Conservation (phyloP, 768 basidiomycete genomes). For the Sarcodon sp. region DNA sequence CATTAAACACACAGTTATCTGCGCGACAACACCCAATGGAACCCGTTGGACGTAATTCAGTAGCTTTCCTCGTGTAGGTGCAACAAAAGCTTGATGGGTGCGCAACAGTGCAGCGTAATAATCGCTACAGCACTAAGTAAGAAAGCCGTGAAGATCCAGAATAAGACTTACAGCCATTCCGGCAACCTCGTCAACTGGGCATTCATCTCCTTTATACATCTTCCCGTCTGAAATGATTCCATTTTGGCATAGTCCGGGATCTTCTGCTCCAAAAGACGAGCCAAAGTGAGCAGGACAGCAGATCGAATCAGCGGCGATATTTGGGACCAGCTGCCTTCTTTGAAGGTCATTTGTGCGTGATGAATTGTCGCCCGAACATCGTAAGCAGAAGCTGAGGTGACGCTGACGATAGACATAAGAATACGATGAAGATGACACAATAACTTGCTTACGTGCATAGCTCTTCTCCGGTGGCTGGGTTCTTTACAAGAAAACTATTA, state of each 20-base stretch:
- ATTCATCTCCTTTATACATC: conserved; percentile 75
- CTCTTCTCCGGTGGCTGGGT: conserved; percentile 56
- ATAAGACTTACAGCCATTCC: conserved; percentile 68
- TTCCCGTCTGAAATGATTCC: conserved; percentile 69
- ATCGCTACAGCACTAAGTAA: conserved; percentile 27
- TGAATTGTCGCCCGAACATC: conserved; percentile 40
- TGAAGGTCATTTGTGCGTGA: conserved; percentile 44
- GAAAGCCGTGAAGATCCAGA: not conserved
- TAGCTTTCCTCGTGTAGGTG: conserved; percentile 69
- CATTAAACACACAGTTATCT: conserved; percentile 52
- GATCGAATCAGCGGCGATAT: conserved; percentile 47
- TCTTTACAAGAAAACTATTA: conserved; percentile 37
- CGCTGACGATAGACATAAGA: conserved; percentile 22
- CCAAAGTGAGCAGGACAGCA: conserved; percentile 49
- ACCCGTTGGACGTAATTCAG: conserved; percentile 71
- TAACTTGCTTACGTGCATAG: conserved; percentile 37
- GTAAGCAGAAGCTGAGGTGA: conserved; percentile 35
- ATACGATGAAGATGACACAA: not conserved
- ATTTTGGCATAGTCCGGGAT: conserved; percentile 46
- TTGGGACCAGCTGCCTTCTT: conserved; percentile 64
- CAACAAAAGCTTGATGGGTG: conserved; percentile 55
- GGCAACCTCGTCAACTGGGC: conserved; percentile 67
- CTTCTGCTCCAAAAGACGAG: conserved; percentile 43
- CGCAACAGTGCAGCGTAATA: conserved; percentile 69
- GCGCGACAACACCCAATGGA: conserved; percentile 81